Evolutionary conservation across 2,329 filamentous ascomycete species (phyloP).

Genomic region (Amesomyces nigricolor): DNA sequence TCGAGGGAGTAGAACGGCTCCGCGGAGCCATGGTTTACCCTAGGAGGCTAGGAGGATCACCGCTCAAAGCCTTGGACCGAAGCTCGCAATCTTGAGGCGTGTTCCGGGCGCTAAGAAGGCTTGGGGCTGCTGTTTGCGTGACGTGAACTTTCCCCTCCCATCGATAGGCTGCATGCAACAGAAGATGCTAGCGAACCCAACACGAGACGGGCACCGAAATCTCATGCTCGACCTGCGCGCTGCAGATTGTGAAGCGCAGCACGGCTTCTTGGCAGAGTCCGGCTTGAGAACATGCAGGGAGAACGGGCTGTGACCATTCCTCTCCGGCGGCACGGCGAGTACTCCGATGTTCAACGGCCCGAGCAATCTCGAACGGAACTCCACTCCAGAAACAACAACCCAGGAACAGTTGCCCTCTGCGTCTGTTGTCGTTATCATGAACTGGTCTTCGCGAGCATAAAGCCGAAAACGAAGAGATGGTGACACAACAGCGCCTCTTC

Average conservation of each 20-base stretch:
- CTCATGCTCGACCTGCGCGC: not conserved
- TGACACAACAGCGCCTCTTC: conserved; percentile 2
- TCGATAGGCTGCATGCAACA: not conserved
- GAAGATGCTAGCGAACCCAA: not conserved
- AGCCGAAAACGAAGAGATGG: not conserved
- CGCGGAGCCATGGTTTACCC: not conserved
- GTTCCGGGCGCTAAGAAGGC: not conserved
- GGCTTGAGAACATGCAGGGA: not conserved
- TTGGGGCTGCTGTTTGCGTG: conserved; percentile 1
- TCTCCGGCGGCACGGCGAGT: too few relatives aligned
- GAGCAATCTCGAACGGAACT: too few relatives aligned
- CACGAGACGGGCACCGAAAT: not conserved
- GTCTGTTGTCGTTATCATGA: too few relatives aligned
- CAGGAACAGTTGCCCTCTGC: too few relatives aligned
- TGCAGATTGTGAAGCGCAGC: not conserved
- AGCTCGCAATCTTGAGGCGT: not conserved
- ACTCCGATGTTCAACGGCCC: too few relatives aligned
- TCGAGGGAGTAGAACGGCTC: not conserved
- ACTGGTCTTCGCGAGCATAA: not conserved
- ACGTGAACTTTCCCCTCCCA: not conserved
- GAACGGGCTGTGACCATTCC: not conserved
- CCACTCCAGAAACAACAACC: too few relatives aligned
- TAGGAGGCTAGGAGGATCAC: too few relatives aligned
- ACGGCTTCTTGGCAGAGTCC: not conserved
- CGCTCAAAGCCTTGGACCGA: too few relatives aligned